Base-by-base conservation (phyloP, 2,329 filamentous ascomycete species). In the Xylaria arbuscula region DNA sequence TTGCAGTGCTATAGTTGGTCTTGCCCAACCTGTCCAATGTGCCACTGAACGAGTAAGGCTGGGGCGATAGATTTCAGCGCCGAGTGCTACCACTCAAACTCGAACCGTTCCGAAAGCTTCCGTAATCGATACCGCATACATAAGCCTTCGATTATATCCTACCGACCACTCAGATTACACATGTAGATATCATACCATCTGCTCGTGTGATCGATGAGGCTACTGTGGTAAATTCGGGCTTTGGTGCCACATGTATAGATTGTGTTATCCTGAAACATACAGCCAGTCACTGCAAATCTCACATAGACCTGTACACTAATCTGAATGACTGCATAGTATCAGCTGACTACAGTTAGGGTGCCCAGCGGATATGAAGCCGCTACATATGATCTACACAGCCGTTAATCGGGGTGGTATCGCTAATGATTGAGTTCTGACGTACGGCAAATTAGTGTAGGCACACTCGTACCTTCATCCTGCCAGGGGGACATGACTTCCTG, bases 361-460 rank as follows among this genome's bases (percentile, higher is more conserved):
- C 36, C 54, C 17, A 4, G 54, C 54, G 55, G 24, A 47, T 22
- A 57, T 57, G 38, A 32, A 57, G 40, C 38, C 38, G 22, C 42
- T 57, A 32, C 22, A 45, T 57, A 42, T 32, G 55, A 57, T 57
- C 55, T 57, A 45, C 51, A 11, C 15, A n/a, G 10, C 38, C 38
- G 38, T 28, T 57, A 38, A 42, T 32, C 38, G 7, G 7, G 15
- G 38, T 57, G 15, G 38, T 24, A 32, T 42, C 22, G 22, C 19
- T 42, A 5, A 15, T 24, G 8, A 32, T n/a, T 57, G 8, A 28
- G 34, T 57, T 8, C 17, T 22, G 11, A 57, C 2, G 8, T 22
- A 9, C 2, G 10, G 8, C 19, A n/a, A 19, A 32, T 42, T 3
- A 32, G 22, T 13, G 17, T 28, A 42, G 40, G 40, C 3, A 47